These are phyloP conservation scores for Linnemannia schmuckeri DNA, from an alignment of 192 early-diverging fungal species.

Conservation along the genomic window DNA sequence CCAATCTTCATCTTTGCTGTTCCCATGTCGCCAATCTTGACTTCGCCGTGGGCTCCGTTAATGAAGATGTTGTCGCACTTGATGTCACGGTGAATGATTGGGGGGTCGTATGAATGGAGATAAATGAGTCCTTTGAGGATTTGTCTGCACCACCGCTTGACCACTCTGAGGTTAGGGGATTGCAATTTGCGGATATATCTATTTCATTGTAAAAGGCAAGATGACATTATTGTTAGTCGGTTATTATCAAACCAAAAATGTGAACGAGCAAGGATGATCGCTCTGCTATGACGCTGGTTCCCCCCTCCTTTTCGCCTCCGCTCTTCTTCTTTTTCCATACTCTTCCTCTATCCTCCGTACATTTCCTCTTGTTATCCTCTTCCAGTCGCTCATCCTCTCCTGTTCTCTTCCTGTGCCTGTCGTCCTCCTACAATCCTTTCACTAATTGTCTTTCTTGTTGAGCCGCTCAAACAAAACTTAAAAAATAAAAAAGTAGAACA, in stretches of 20 bases:
- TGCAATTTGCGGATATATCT: conserved; percentile 80
- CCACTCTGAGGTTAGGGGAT: conserved; percentile 79
- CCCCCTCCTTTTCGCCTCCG: background rate
- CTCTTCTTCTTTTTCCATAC: background rate
- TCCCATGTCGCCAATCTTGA: conserved; percentile 90
- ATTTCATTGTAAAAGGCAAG: conserved; percentile 12
- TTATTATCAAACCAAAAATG: background rate
- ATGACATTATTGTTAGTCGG: background rate
- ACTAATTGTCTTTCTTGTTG: background rate
- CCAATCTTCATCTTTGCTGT: conserved; percentile 89
- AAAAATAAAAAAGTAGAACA: background rate
- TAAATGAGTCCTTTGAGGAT: conserved; percentile 84
- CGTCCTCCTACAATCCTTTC: too few relatives aligned
- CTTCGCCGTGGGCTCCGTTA: conserved; percentile 86
- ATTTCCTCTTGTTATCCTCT: too few relatives aligned
- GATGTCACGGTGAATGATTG: conserved; percentile 87
- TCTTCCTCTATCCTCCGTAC: too few relatives aligned
- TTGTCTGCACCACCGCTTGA: conserved; percentile 86
- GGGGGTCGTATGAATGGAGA: conserved; percentile 81
- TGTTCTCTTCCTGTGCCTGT: too few relatives aligned
- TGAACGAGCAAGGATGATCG: background rate
- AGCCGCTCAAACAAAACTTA: background rate
- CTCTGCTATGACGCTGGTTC: background rate
- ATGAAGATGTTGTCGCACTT: conserved; percentile 92
- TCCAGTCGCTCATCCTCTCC: too few relatives aligned